These are phyloP conservation scores for Mucor irregularis DNA, from an alignment of 371 early-diverging fungal genomes.

Conservation along the genomic window DNA sequence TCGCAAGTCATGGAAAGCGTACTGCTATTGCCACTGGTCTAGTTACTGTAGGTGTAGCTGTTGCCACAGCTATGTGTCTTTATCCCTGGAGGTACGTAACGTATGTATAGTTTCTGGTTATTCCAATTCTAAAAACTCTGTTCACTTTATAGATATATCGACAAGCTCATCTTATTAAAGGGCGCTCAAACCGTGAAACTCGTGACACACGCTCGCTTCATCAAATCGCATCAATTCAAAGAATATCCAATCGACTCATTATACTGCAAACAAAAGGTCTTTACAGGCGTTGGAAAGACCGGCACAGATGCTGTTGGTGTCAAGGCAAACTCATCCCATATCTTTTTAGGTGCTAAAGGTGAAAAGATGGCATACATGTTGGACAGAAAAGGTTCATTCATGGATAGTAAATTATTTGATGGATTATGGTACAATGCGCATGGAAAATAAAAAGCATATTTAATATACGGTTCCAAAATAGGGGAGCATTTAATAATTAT, in stretches of 20 bases:
- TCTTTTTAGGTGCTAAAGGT: slow-evolving; percentile 43
- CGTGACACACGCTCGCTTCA: slow-evolving; percentile 41
- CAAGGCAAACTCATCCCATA: slow-evolving; percentile 37
- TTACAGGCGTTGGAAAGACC: slow-evolving; percentile 42
- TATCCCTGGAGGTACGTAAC: slow-evolving; percentile 61
- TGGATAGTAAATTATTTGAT: slow-evolving; percentile 51
- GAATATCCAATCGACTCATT: slow-evolving; percentile 43
- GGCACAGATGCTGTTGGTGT: slow-evolving; percentile 39
- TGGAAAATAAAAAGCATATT: slow-evolving; percentile 5
- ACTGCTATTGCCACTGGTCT: slow-evolving; percentile 44
- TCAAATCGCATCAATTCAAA: slow-evolving; percentile 36
- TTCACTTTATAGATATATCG: slow-evolving; percentile 37
- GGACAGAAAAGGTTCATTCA: slow-evolving; percentile 50
- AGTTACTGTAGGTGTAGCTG: slow-evolving; percentile 41
- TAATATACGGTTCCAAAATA: neutral
- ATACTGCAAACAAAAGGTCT: slow-evolving; percentile 44
- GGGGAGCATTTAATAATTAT: neutral
- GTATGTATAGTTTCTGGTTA: slow-evolving; percentile 2
- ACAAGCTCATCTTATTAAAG: slow-evolving; percentile 38
- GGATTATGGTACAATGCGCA: slow-evolving; percentile 36
- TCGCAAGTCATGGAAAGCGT: slow-evolving; percentile 43
- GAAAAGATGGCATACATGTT: slow-evolving; percentile 50
- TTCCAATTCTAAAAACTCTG: neutral
- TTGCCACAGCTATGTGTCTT: slow-evolving; percentile 48
- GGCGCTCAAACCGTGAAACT: slow-evolving; percentile 33